These are phyloP conservation scores for Penicillium sp. DNA, from an alignment of 2,329 filamentous ascomycete species.

Conservation along the genomic window DNA sequence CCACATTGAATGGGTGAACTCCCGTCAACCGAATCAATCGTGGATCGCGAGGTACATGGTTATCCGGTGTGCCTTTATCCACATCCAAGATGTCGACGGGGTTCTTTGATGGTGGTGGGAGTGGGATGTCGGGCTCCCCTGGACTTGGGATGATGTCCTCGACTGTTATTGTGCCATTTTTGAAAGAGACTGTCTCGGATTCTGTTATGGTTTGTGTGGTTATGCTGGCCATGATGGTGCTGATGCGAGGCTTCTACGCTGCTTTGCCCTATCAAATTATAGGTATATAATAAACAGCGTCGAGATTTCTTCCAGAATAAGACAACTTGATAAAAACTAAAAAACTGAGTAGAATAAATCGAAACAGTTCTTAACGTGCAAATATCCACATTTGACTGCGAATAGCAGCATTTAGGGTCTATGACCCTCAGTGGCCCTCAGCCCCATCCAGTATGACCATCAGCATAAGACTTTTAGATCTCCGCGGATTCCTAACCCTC, in stretches of 20 bases:
- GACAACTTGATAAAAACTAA: background rate
- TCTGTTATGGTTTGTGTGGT: slow-evolving; percentile 20
- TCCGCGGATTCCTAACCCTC: background rate
- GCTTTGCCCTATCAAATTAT: background rate
- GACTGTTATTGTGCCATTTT: slow-evolving; percentile 24
- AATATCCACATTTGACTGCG: background rate
- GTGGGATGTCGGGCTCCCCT: slow-evolving; percentile 51
- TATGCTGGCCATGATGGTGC: slow-evolving; percentile 30
- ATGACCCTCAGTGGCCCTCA: background rate
- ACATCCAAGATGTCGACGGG: slow-evolving; percentile 65
- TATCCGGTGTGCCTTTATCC: slow-evolving; percentile 80
- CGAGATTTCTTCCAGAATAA: background rate
- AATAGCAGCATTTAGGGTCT: background rate
- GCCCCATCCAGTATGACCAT: background rate
- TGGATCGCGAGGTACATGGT: slow-evolving; percentile 74
- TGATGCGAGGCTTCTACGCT: background rate
- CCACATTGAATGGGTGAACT: slow-evolving; percentile 86
- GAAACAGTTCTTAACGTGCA: background rate
- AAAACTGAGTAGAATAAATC: background rate
- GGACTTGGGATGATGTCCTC: slow-evolving; percentile 24
- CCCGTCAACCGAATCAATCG: slow-evolving; percentile 83
- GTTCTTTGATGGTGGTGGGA: slow-evolving; percentile 63
- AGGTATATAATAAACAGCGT: background rate
- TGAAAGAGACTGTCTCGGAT: slow-evolving; percentile 16
- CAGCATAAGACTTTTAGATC: background rate